Conservation (phyloP, 495 filamentous ascomycete genomes). For the Elasticomyces elasticus region DNA sequence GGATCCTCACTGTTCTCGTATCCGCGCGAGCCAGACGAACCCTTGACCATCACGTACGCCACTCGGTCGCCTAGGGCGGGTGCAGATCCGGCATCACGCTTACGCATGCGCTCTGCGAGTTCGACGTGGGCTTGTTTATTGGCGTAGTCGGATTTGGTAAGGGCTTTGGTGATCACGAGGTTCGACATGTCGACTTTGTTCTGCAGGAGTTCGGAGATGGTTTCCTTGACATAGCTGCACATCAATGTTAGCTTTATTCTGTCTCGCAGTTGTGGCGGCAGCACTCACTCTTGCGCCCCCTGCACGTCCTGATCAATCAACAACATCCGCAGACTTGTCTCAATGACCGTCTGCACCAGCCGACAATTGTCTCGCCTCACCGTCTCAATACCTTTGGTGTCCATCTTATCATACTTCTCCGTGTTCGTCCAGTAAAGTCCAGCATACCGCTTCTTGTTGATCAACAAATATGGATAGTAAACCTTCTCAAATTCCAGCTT, state of each 20-base stretch:
- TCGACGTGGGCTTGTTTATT: slow-evolving; percentile 93
- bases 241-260: slow-evolving; percentile 4
- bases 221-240: slow-evolving; percentile 84
- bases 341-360: slow-evolving; percentile 91
- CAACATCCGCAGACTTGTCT: slow-evolving; percentile 91
- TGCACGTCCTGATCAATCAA: slow-evolving; percentile 84
- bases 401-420: slow-evolving; percentile 98
- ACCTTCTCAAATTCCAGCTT: slow-evolving; percentile 99
- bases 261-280: neutral
- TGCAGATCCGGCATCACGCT: slow-evolving; percentile 89
- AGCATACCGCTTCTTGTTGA: slow-evolving; percentile 99
- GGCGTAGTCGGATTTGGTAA: slow-evolving; percentile 72
- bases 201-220: slow-evolving; percentile 88
- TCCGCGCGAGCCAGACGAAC: slow-evolving; percentile 74
- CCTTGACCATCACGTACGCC: slow-evolving; percentile 96
- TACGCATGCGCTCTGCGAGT: slow-evolving; percentile 87
- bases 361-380: slow-evolving; percentile 94
- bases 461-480: slow-evolving; percentile 94
- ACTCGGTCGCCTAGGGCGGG: slow-evolving; percentile 93
- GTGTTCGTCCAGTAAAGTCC: slow-evolving; percentile 94
- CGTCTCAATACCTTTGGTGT: slow-evolving; percentile 98
- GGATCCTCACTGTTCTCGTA: slow-evolving; percentile 96
- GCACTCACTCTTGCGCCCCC: slow-evolving; percentile 82
- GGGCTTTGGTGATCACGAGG: slow-evolving; percentile 95
- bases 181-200: slow-evolving; percentile 99